Conservation (phyloP, 495 filamentous ascomycete genomes). For the Neurospora sp. region DNA sequence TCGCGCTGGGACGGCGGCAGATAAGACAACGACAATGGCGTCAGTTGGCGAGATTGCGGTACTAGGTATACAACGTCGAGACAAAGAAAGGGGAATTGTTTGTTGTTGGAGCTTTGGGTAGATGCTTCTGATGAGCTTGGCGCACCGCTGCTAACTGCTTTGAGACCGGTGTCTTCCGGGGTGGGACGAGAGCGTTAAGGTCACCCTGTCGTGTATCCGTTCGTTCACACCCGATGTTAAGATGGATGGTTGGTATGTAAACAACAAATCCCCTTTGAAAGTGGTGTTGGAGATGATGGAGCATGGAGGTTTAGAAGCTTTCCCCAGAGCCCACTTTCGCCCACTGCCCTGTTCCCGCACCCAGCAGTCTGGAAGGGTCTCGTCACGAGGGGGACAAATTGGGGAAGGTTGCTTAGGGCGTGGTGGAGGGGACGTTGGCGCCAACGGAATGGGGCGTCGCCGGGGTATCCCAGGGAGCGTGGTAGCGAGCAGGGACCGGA, state of each 20-base stretch:
- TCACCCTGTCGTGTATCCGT: background rate
- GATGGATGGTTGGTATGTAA: background rate
- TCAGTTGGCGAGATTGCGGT: constrained; percentile 2
- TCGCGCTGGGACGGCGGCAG: constrained; percentile 1
- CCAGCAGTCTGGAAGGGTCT: background rate
- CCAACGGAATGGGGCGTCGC: background rate
- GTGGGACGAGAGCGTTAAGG: background rate
- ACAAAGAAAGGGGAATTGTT: constrained; percentile 1
- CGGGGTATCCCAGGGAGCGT: background rate
- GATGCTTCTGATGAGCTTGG: background rate
- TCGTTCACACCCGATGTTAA: background rate
- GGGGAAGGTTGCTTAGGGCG: background rate
- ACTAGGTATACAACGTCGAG: background rate
- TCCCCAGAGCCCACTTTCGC: background rate
- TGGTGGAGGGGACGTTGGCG: background rate
- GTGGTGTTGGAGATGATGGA: background rate
- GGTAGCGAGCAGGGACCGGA: background rate
- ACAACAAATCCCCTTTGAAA: background rate
- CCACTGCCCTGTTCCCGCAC: background rate
- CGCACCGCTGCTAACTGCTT: background rate
- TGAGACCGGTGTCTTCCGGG: background rate
- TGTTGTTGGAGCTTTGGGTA: background rate
- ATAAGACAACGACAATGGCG: constrained; percentile 15
- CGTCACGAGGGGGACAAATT: background rate
- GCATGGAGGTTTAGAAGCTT: background rate